Conservation (phyloP, 1,284 basidiomycete genomes). For the Microbotryum silenes-acaulis region DNA sequence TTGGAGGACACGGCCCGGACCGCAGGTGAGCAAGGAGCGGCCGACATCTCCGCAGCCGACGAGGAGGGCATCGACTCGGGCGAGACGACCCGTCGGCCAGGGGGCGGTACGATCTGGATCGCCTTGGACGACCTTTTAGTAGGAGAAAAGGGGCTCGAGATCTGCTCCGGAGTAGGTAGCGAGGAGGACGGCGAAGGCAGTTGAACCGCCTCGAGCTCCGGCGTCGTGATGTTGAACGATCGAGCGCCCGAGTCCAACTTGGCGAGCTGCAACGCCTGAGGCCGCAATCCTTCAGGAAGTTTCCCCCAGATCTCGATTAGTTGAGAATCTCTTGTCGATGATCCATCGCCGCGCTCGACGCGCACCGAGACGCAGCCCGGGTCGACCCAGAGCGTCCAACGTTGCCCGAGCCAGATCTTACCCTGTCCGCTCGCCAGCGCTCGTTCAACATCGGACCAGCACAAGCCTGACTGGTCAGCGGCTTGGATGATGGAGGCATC, state of each 20-base stretch:
- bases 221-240: conserved; percentile 18
- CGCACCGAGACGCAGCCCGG: conserved; percentile 35
- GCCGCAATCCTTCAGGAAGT: conserved; percentile 21
- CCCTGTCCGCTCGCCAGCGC: conserved; percentile 3
- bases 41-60: conserved; percentile 21
- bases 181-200: conserved; percentile 1
- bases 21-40: conserved; percentile 8
- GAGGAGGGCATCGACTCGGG: conserved; percentile 23
- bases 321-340: conserved; percentile 12
- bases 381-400: conserved; percentile 37
- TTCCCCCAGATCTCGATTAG: conserved; percentile 34
- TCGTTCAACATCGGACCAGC: neutral
- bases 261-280: conserved; percentile 15
- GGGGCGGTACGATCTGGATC: conserved; percentile 28
- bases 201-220: conserved; percentile 3
- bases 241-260: neutral
- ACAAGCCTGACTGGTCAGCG: neutral
- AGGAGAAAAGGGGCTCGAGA: conserved; percentile 11
- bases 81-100: conserved; percentile 5
- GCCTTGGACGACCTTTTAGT: conserved; percentile 29
- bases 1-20: neutral
- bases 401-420: conserved; percentile 19
- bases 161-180: conserved; percentile 6
- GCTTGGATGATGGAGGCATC: conserved; percentile 17
- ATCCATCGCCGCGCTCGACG: conserved; percentile 24